Base-by-base conservation (phyloP, 257 asterid genomes). In the Gentiana dahurica region DNA sequence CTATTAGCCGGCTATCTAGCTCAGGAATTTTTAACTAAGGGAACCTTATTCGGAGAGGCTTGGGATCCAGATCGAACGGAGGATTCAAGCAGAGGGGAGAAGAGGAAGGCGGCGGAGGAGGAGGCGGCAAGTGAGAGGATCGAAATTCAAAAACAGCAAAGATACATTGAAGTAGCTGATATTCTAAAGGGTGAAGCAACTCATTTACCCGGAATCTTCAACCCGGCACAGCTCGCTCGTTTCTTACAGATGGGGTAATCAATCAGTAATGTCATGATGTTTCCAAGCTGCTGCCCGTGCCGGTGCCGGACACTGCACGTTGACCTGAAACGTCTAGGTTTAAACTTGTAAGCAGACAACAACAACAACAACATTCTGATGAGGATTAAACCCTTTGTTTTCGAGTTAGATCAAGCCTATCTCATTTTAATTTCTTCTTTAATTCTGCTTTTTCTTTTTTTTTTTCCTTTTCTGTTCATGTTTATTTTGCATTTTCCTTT, bases 1-100 rank as follows among this genome's bases (percentile, higher is more conserved):
- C 72, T 73, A 4, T 15, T 73, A 8, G 78, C 78, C 49, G 78
- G 78, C 1, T 73, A 68, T 57, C 12, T 73, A 8, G 78, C 78
- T 13, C 63, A 68, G 60, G 78, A 68, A 74, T 73, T 65, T 53
- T 49, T 73, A 1, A 56, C 55, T 1, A 68, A 68, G 38, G 71
- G 74, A 1, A 68, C 72, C 0, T 37, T 73, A 34, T 61, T 73
- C 3, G 72, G 75, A 2, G 66, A 73, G 66, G 8, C 63, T 3
- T 73, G 59, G 56, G 74, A 68, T 52, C 66, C 53, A 12, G 74
- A 61, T 48, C 55, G 68, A 56, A 55, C 73, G 43, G 68, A 67
- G 33, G 52, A 5, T 7, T 15, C 65, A 35, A 24, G 34, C 6
- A 53, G 59, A 24, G 54, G 57, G 1, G 68, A 60, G 55, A 72